These are phyloP conservation scores for Ogataea populi-albae DNA, from an alignment of 805 yeast species.

Conservation along the genomic window DNA sequence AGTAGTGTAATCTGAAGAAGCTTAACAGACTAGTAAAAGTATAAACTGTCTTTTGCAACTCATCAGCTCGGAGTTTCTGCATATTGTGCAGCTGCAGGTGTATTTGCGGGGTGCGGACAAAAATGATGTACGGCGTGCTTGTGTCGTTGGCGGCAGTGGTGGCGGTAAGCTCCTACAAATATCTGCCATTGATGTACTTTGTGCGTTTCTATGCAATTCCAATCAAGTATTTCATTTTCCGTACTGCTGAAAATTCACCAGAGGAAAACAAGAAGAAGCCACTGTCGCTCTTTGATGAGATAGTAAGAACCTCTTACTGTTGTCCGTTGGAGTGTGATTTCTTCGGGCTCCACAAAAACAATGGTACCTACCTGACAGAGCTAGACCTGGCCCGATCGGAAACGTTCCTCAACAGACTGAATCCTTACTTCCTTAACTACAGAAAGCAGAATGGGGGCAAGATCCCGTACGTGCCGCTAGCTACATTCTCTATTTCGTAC, in stretches of 20 bases:
- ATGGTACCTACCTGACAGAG: slow-evolving; percentile 80
- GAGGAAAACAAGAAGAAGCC: background rate
- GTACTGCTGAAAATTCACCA: slow-evolving; percentile 23
- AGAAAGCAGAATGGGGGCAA: slow-evolving; percentile 22
- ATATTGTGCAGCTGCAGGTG: too few relatives aligned
- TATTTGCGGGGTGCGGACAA: too few relatives aligned
- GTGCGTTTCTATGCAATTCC: slow-evolving; percentile 56
- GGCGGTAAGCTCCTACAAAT: slow-evolving; percentile 49
- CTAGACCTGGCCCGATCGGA: slow-evolving; percentile 76
- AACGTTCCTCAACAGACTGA: slow-evolving; percentile 52
- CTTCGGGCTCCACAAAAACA: slow-evolving; percentile 77
- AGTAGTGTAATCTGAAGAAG: too few relatives aligned
- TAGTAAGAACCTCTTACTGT: slow-evolving; percentile 33
- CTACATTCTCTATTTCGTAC: slow-evolving; percentile 64
- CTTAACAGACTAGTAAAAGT: too few relatives aligned
- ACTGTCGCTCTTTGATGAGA: slow-evolving; percentile 5
- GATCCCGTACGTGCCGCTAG: slow-evolving; percentile 73
- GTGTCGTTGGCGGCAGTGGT: slow-evolving; percentile 3
- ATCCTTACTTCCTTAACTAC: slow-evolving; percentile 24
- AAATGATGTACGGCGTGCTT: background rate
- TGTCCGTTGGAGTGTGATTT: slow-evolving; percentile 82
- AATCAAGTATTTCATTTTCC: slow-evolving; percentile 39
- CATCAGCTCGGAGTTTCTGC: too few relatives aligned
- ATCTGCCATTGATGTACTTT: slow-evolving; percentile 30
- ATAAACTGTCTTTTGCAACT: too few relatives aligned